Conservation (phyloP, 148 eudicot genomes). For the Rhododendron griersonianum region DNA sequence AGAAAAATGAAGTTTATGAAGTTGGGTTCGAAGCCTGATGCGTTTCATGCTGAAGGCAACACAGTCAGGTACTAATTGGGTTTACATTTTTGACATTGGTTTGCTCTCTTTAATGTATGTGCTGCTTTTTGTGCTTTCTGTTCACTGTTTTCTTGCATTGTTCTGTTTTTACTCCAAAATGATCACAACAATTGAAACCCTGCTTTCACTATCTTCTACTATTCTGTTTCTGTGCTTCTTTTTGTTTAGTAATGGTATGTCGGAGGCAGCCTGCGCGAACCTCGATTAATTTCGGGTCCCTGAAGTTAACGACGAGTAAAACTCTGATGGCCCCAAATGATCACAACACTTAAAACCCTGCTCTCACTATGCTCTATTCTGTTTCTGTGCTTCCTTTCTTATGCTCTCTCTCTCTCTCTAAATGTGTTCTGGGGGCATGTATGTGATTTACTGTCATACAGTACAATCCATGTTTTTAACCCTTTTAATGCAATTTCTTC, state of each 20-base stretch:
- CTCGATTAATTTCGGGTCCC: no score
- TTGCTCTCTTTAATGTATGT: not conserved
- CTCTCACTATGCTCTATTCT: not conserved
- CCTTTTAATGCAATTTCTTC: not conserved
- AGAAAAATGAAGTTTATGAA: conserved; percentile 80
- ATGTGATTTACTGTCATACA: no score
- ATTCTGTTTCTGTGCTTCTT: conserved; percentile 16
- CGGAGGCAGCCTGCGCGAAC: no score
- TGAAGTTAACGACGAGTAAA: no score
- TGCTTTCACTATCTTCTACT: not conserved
- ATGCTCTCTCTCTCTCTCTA: no score
- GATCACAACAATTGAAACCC: not conserved
- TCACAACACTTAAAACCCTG: not conserved
- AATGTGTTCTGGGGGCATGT: no score
- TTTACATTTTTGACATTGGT: not conserved
- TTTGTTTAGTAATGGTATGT: not conserved
- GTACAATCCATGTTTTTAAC: not conserved
- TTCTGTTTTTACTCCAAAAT: not conserved
- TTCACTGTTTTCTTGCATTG: not conserved
- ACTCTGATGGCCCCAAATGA: not conserved
- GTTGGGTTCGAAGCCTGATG: conserved; percentile 87
- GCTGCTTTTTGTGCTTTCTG: not conserved
- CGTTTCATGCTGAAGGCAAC: conserved; percentile 60
- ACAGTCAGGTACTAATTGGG: conserved; percentile 39
- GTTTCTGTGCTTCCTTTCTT: not conserved